Conservation (phyloP, 192 early-diverging fungal species). For the Umbelopsis sp. region DNA sequence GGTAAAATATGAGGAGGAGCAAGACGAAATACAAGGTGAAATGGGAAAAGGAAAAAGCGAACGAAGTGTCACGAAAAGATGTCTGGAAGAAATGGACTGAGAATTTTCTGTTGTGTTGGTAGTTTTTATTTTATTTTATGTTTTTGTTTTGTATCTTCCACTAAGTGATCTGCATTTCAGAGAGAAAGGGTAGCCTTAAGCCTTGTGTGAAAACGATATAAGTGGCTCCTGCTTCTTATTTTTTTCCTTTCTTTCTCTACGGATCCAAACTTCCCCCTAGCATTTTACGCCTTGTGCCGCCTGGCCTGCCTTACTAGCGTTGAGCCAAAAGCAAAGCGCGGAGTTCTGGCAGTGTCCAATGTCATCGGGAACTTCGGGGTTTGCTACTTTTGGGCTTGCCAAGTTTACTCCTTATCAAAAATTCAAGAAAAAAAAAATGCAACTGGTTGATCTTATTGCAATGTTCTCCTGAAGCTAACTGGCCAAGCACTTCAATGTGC, state of each 20-base stretch:
- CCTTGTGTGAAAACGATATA: neutral
- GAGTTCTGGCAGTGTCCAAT: neutral
- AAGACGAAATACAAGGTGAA: neutral
- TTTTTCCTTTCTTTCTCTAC: neutral
- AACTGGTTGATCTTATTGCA: slow-evolving; percentile 5
- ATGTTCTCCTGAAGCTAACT: neutral
- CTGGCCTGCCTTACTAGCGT: neutral
- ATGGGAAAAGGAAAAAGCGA: neutral
- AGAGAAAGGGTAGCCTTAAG: neutral
- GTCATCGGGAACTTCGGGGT: neutral
- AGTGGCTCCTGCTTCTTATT: neutral
- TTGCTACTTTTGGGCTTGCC: slow-evolving; percentile 6
- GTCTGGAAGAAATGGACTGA: neutral
- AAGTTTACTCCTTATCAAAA: slow-evolving; percentile 11
- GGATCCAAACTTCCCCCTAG: neutral
- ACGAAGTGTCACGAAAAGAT: neutral
- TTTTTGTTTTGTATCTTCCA: neutral
- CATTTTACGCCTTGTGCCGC: neutral
- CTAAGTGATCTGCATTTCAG: neutral
- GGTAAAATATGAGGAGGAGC: neutral
- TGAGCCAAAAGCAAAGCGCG: neutral
- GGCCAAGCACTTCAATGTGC: neutral
- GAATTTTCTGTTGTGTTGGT: neutral
- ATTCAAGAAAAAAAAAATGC: too few relatives aligned
- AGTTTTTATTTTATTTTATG: neutral